These are phyloP conservation scores for Neurospora pannonica DNA, from an alignment of 495 filamentous ascomycete species.

Conservation along the genomic window DNA sequence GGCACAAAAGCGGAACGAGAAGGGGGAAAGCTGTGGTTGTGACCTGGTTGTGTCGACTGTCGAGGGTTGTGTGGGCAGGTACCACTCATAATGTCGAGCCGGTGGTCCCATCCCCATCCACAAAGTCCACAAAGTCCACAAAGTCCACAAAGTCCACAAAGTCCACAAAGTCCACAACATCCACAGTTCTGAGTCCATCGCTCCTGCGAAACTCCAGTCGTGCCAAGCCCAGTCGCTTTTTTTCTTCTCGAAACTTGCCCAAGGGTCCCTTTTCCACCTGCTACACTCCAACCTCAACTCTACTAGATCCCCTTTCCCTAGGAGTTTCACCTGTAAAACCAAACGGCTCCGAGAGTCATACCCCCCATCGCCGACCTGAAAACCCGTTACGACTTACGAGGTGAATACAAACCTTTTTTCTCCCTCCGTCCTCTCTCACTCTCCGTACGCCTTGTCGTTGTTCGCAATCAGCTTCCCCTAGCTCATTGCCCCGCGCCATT, in stretches of 20 bases:
- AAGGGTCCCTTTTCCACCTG: background rate
- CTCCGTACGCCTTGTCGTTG: slow-evolving; percentile 10
- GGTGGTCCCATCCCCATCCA: background rate
- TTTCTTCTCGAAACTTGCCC: background rate
- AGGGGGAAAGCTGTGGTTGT: background rate
- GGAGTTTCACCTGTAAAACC: background rate
- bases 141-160: background rate
- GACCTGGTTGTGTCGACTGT: background rate
- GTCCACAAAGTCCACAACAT: background rate
- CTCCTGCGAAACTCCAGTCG: background rate
- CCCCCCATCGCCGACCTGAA: background rate
- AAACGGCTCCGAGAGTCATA: background rate
- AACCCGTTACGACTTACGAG: background rate
- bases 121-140: no score
- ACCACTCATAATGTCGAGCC: background rate
- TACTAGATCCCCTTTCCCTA: background rate
- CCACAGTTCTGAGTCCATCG: background rate
- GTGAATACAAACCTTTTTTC: background rate
- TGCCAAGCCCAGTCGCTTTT: background rate
- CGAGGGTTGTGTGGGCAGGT: background rate
- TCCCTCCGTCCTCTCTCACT: slow-evolving; percentile 8
- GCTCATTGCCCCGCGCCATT: background rate
- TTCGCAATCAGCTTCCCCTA: slow-evolving; percentile 8
- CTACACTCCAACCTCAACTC: background rate
- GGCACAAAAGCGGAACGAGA: background rate